Evolutionary conservation across 2,329 filamentous ascomycete species (phyloP).

Genomic region (Pseudovirgaria hyperparasitica): DNA sequence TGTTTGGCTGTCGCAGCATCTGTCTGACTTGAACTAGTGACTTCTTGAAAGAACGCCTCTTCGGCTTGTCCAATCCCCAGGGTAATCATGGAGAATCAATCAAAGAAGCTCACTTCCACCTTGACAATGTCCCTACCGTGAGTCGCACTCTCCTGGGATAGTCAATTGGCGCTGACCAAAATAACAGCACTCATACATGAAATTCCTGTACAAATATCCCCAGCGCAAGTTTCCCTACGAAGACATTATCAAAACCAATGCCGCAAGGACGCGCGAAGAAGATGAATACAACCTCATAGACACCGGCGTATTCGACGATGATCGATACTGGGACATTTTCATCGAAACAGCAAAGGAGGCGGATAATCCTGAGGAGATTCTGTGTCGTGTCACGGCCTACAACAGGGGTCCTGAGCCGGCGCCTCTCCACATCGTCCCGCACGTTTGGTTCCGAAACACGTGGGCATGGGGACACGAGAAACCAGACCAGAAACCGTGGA

Average conservation of each 20-base stretch:
- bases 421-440: constrained; percentile 83
- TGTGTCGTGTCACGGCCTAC: constrained; percentile 93
- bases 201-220: constrained; percentile 95
- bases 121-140: constrained; percentile 80
- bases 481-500: constrained; percentile 65
- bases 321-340: constrained; percentile 92
- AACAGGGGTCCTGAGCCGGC: constrained; percentile 86
- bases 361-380: constrained; percentile 80
- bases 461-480: constrained; percentile 87
- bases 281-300: constrained; percentile 87
- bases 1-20: constrained; percentile 1
- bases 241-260: constrained; percentile 75
- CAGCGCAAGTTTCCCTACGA: constrained; percentile 87
- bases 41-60: constrained; percentile 88
- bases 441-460: constrained; percentile 94
- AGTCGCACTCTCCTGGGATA: constrained; percentile 23
- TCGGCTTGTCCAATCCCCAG: constrained; percentile 89
- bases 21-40: constrained; percentile 47
- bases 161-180: constrained; percentile 11
- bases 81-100: constrained; percentile 95
- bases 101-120: constrained; percentile 92
- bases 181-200: constrained; percentile 89
- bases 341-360: constrained; percentile 92
- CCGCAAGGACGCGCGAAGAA: constrained; percentile 59
- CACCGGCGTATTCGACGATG: constrained; percentile 75